Base-by-base conservation (phyloP, 1,139 yeast species). In the Diutina catenulata region DNA sequence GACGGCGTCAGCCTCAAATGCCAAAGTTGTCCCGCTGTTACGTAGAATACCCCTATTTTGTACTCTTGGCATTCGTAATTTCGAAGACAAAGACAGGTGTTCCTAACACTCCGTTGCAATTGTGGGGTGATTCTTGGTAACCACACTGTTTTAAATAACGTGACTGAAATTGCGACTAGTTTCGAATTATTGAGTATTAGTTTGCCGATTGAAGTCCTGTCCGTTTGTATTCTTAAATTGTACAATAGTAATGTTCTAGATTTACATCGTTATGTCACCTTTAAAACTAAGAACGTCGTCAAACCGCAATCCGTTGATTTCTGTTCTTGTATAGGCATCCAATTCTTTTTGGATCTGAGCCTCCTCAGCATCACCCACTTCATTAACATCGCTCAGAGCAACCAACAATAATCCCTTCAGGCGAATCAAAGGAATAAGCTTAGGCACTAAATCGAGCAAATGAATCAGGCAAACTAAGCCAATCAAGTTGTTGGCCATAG, bases 361-460 rank as follows among this genome's bases (percentile, higher is more conserved):
- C 10, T 49, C 54, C 21, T 56, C 60, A 22, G 55, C 54, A 21
- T 63, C 64, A 9, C 57, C 58, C 14, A 56, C 60, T 19, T 43
- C 46, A 11, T 41, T 45, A 5, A 52, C 45, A 39, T 62, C 69
- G 42, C 62, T 70, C 1, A 76, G 69, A 1, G 93, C 93, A 23
- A 91, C 91, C 37, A 91, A 62, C 37, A 91, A 77, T 45, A 91
- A 66, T 0, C 97, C 97, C 44, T 81, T 67, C 1, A 84, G 76
- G 42, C 94, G 68, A 16, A 88, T 81, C 21, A 83, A 70, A 21
- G 82, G 82, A 4, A 80, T 73, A 33, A 88, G 59, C 41, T 80
- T 77, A 0, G 94, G 94, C 21, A 84, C 91, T 33, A 87, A 62
- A 29, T 70, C 64, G 41, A 91, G 60, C 42, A 88, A 55, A 42